Percentiles rank a stretch among this genome's conserved stretches.
phyloP scores from a whole-genome alignment of 2,329 filamentous ascomycete species.

The Calonectria hawksworthii region DNA sequence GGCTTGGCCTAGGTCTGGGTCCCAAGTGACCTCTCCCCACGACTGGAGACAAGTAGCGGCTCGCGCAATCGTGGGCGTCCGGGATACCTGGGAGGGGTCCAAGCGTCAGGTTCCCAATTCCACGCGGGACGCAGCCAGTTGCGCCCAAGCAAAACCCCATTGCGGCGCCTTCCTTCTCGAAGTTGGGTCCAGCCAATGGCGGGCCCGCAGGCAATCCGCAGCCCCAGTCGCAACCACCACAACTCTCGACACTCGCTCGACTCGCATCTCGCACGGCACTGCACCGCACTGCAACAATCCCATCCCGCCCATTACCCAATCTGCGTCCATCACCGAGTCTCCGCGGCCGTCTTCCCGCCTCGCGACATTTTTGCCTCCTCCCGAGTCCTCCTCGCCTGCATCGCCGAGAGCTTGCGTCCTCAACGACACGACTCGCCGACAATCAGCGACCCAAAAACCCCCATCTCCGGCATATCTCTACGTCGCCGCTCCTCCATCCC shows the following conservation, averaged over 20 bases:
- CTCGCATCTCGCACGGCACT: constrained; percentile 32
- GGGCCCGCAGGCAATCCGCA: constrained; percentile 35
- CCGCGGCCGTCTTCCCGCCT: neutral
- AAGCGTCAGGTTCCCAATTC: constrained; percentile 38
- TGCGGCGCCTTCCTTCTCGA: constrained; percentile 37
- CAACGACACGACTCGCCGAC: constrained; percentile 3
- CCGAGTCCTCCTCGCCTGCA: constrained; percentile 7
- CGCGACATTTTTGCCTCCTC: neutral
- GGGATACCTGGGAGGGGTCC: constrained; percentile 37
- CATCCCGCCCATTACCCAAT: constrained; percentile 3
- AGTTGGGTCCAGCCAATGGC: constrained; percentile 38
- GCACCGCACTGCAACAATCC: constrained; percentile 1
- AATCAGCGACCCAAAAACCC: neutral
- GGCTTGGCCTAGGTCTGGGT: constrained; percentile 5
- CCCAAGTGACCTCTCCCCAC: constrained; percentile 41
- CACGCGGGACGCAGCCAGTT: neutral
- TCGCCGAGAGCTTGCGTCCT: constrained; percentile 9
- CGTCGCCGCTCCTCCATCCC: constrained; percentile 17
- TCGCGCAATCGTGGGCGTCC: constrained; percentile 19
- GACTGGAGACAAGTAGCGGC: constrained; percentile 33
- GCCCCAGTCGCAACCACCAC: constrained; percentile 40
- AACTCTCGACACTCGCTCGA: constrained; percentile 20
- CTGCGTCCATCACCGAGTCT: neutral
- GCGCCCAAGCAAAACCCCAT: constrained; percentile 15
- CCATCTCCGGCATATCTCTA: constrained; percentile 26